Evolutionary conservation across 805 yeast species (phyloP), one percentile per base, ranked within the genome.

Genomic region (Saccharomycodes ludwigii): DNA sequence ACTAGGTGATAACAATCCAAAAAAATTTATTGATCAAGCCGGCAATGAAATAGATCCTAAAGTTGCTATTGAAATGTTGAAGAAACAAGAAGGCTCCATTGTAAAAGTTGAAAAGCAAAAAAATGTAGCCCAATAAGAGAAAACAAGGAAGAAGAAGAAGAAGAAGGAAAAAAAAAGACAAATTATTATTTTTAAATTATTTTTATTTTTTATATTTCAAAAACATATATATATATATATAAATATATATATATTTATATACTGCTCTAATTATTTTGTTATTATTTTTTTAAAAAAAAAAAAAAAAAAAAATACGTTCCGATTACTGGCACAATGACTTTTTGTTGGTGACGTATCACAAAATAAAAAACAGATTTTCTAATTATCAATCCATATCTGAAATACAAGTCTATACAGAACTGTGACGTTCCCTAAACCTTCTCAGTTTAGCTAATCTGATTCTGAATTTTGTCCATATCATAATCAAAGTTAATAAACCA

Each of bases 21-120:
- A 49, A 26, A 54, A 50, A 24, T 61, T 59, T 37, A 44, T 54
- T 16, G 66, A 59, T 33, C 53, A 50, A 32, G 34, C 53, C 29
- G 66, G 66, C 27, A 58, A 61, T 33, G 46, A 44, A 24, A 29
- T 61, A 29, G 52, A 50, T 29, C 44, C 48, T n/a, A 57, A 48
- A 20, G 47, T 42, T 27, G 60, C 48, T n/a, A 46, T 44, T 32
- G 39, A 33, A 19, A 27, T 51, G 12, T 32, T 52, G 18, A 37
- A 46, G 13, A 42, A 47, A 30, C 44, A 47, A n/a, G 52, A 53
- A 33, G 53, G 46, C 19, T 32, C 37, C 18, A 39, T 42, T 29
- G 16, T 35, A 5, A 40, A 40, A 28, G 39, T 41, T 31, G 37
- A 38, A 31, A n/a, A n/a, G n/a, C n/a, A n/a, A n/a, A 31, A 38